Conservation (phyloP, 208 protist species). For the Acanthamoeba polyphaga region DNA sequence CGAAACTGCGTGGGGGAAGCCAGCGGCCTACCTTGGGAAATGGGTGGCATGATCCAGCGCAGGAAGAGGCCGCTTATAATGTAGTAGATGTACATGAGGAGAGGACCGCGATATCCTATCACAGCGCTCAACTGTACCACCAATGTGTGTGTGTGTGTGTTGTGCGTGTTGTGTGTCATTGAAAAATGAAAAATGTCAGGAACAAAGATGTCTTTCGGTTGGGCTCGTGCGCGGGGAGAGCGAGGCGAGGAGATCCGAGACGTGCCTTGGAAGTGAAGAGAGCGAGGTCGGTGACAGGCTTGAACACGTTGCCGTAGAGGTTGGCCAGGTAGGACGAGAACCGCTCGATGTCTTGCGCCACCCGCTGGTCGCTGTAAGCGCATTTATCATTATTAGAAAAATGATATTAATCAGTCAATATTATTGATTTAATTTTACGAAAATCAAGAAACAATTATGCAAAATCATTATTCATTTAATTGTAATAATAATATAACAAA, state of each 20-base stretch:
- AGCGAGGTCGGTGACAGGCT: slow-evolving; percentile 43
- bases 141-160: too few species aligned
- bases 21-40: not conserved
- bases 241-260: slow-evolving; percentile 77
- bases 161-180: not conserved
- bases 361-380: slow-evolving; percentile 13
- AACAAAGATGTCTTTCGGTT: too few species aligned
- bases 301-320: slow-evolving; percentile 57
- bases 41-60: slow-evolving; percentile 19
- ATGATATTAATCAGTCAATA: not conserved
- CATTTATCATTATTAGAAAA: not conserved
- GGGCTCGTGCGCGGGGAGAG: slow-evolving; percentile 58
- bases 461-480: too few species aligned
- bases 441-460: too few species aligned
- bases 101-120: slow-evolving; percentile 21
- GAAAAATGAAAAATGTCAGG: too few species aligned
- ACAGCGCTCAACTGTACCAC: not conserved
- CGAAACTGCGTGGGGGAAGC: not conserved
- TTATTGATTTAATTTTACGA: too few species aligned
- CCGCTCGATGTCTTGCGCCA: slow-evolving; percentile 42
- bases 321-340: slow-evolving; percentile 47
- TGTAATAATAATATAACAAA: too few species aligned
- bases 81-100: slow-evolving; percentile 48
- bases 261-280: slow-evolving; percentile 26
- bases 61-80: slow-evolving; percentile 21